Conservation (phyloP, 768 basidiomycete genomes). For the Gelatoporia subvermispora region DNA sequence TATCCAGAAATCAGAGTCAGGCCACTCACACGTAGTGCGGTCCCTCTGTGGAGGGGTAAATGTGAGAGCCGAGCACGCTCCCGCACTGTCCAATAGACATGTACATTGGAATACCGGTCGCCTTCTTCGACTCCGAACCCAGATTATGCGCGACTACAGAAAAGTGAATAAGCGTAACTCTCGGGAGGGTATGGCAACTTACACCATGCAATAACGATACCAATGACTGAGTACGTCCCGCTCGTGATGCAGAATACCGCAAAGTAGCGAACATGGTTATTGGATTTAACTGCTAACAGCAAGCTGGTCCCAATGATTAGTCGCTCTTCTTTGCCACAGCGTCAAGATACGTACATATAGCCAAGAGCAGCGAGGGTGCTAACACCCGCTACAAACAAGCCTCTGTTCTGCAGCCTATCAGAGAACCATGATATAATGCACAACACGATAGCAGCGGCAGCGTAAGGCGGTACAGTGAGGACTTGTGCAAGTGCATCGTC, state of each 20-base stretch:
- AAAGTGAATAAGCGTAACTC: not conserved
- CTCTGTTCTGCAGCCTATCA: conserved; percentile 59
- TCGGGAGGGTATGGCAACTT: conserved; percentile 21
- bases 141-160: conserved; percentile 65
- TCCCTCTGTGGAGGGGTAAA: conserved; percentile 60
- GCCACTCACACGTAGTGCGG: conserved; percentile 58
- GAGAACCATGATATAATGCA: conserved; percentile 52
- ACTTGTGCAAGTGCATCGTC: conserved; percentile 62
- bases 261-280: conserved; percentile 63
- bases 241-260: conserved; percentile 71
- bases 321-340: no score
- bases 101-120: conserved; percentile 71
- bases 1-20: not conserved
- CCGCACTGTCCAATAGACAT: conserved; percentile 80
- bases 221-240: conserved; percentile 72
- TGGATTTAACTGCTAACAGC: conserved; percentile 46
- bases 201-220: conserved; percentile 73
- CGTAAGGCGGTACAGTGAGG: conserved; percentile 77
- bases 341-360: conserved; percentile 45
- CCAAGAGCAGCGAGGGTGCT: conserved; percentile 48
- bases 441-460: conserved; percentile 57
- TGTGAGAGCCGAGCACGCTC: conserved; percentile 68
- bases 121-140: conserved; percentile 73
- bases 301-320: conserved; percentile 30
- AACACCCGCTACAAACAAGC: conserved; percentile 40